Evolutionary conservation across 2,329 filamentous ascomycete genomes (phyloP), one percentile per base, ranked within the genome.

Genomic region (Hypoxylon sp.): DNA sequence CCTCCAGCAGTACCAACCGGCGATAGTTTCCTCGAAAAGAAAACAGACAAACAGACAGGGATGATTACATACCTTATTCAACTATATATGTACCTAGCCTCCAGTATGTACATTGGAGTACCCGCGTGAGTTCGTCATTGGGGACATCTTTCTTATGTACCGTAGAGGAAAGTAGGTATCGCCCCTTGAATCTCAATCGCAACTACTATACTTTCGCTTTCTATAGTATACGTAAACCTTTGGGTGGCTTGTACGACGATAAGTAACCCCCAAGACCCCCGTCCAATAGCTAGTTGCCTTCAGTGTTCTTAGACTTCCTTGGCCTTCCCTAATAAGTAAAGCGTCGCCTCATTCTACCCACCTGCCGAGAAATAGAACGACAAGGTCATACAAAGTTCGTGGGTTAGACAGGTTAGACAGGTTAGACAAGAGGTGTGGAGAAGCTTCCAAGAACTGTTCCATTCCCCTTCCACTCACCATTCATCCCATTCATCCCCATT

Each of bases 331-430:
- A 65, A 65, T 4, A 14, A 65, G 65, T 65, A 63, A 65, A 68
- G 65, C 58, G 65, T 70, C 65, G 68, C 68, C 68, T 70, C 61
- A 68, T 65, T 56, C 14, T 65, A 37, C 35, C 57, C 47, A 46
- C 53, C 48, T 68, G 68, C 65, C 68, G 65, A 68, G 68, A 59
- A 60, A 48, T 44, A 29, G 51, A 51, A 67, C 61, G 60, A 67
- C 56, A 62, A 46, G 51, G 67, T 57, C 55, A 61, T 48, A 33
- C 60, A 61, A 52, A 50, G 42, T 58, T 58, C 57, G 47, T 58
- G 47, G 46, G 35, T 37, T 46, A 19, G 13, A 44, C 22, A 50
- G 46, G 35, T 37, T 46, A 19, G 13, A 44, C 22, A 50, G 24
- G 33, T 39, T 22, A 22, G 39, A 17, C 10, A 19, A 53, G 52